Percentiles rank a stretch among this genome's conserved stretches.
Conservation (phyloP, 2,329 filamentous ascomycete genomes). For the Lachnellula occidentalis region DNA sequence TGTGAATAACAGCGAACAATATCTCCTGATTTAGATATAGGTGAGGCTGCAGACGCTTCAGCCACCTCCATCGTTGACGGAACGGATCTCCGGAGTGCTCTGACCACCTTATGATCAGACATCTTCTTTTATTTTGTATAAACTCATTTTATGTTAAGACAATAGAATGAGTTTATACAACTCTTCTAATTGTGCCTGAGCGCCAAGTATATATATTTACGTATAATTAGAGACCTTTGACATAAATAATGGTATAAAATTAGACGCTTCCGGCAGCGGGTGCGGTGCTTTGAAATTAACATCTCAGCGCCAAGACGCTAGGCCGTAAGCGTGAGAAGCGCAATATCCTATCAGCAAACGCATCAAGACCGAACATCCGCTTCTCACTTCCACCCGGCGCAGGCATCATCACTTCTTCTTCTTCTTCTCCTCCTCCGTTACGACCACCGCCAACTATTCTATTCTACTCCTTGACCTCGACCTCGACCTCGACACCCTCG, state of each 20-base stretch:
- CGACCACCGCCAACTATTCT: conserved; percentile 1
- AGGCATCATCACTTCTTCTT: conserved; percentile 4
- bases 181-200: background rate
- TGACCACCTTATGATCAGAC: background rate
- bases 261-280: background rate
- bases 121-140: background rate
- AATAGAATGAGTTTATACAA: no score
- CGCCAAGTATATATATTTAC: background rate
- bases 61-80: background rate
- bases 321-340: background rate
- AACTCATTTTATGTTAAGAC: background rate
- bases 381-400: background rate
- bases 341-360: background rate
- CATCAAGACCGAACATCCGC: background rate
- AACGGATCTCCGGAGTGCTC: background rate
- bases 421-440: conserved; percentile 1
- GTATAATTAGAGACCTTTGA: background rate
- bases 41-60: background rate
- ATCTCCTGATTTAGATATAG: background rate
- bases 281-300: background rate
- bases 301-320: background rate
- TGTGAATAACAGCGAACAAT: background rate
- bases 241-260: background rate
- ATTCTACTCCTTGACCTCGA: background rate
- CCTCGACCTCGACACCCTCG: conserved; percentile 4